phyloP scores from a whole-genome alignment of 192 early-diverging fungal species.

The Dissophora ornata region DNA sequence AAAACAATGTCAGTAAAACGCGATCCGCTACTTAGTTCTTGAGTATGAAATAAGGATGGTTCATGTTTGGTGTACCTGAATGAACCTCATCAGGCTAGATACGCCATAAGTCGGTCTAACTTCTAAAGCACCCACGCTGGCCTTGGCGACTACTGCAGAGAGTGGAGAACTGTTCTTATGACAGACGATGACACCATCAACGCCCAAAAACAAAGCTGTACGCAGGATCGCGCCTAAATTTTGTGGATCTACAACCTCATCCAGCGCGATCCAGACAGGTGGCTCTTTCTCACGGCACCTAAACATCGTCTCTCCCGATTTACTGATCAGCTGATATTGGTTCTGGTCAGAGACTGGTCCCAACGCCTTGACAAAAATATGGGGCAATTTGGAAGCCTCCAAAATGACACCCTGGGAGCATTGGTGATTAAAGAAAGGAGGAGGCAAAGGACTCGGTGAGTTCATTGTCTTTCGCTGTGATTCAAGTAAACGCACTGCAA shows the following conservation, averaged over 20 bases:
- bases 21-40: too few species aligned
- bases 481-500: too few species aligned
- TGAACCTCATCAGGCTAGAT: slow-evolving; percentile 63
- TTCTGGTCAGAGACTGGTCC: slow-evolving; percentile 13
- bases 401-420: slow-evolving; percentile 60
- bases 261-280: slow-evolving; percentile 66
- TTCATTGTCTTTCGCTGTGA: too few species aligned
- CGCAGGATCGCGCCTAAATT: slow-evolving; percentile 80
- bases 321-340: slow-evolving; percentile 1
- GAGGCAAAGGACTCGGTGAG: too few species aligned
- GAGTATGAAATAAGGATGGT: not conserved
- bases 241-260: slow-evolving; percentile 69
- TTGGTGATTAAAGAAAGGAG: too few species aligned
- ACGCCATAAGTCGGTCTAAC: slow-evolving; percentile 69
- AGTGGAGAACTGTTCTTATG: slow-evolving; percentile 70
- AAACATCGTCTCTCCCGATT: slow-evolving; percentile 1
- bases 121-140: slow-evolving; percentile 77
- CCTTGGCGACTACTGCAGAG: slow-evolving; percentile 71
- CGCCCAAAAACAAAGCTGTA: slow-evolving; percentile 70
- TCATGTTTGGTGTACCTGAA: slow-evolving; percentile 56
- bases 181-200: slow-evolving; percentile 74
- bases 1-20: not conserved
- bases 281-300: slow-evolving; percentile 4
- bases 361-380: slow-evolving; percentile 9
- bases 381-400: slow-evolving; percentile 48